Percentiles rank a stretch among this genome's conserved stretches.
These are phyloP conservation scores for Didymella segeticola DNA, from an alignment of 2,329 filamentous ascomycete genomes.

Conservation along the genomic window DNA sequence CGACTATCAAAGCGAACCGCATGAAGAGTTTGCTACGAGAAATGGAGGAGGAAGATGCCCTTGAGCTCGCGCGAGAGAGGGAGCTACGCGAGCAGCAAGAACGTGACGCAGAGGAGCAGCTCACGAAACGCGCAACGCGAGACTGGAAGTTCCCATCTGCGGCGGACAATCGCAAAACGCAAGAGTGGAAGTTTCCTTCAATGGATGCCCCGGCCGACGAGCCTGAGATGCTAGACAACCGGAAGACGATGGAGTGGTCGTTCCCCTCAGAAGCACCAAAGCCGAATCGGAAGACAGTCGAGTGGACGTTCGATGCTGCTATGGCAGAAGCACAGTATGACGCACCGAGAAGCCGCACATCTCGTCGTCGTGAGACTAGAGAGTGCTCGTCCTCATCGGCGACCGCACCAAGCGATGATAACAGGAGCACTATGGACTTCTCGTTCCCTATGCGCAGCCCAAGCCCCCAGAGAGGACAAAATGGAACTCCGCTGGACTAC, in stretches of 20 bases:
- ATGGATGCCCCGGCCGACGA: conserved; percentile 44
- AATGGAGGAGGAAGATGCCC: conserved; percentile 51
- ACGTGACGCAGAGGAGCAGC: conserved; percentile 28
- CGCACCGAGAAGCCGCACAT: conserved; percentile 39
- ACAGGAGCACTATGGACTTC: conserved; percentile 45
- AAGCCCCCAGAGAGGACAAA: conserved; percentile 28
- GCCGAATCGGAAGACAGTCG: conserved; percentile 53
- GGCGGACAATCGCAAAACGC: conserved; percentile 51
- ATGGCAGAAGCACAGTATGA: conserved; percentile 49
- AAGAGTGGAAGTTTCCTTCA: conserved; percentile 63
- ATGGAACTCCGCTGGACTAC: conserved; percentile 12
- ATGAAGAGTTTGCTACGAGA: conserved; percentile 56
- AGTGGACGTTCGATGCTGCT: conserved; percentile 58
- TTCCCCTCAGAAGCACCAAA: conserved; percentile 50
- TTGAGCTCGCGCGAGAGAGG: conserved; percentile 46
- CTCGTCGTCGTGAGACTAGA: conserved; percentile 42
- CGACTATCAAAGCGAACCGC: conserved; percentile 64
- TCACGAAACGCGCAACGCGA: conserved; percentile 50
- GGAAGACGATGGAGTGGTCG: conserved; percentile 61
- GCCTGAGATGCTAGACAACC: conserved; percentile 34
- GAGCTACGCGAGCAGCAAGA: conserved; percentile 61
- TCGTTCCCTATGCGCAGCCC: conserved; percentile 43
- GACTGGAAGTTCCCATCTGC: conserved; percentile 60
- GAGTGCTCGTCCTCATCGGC: conserved; percentile 38
- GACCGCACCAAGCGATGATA: conserved; percentile 26